Evolutionary conservation across 2,329 filamentous ascomycete species (phyloP).

Genomic region (Samsoniella hepiali): DNA sequence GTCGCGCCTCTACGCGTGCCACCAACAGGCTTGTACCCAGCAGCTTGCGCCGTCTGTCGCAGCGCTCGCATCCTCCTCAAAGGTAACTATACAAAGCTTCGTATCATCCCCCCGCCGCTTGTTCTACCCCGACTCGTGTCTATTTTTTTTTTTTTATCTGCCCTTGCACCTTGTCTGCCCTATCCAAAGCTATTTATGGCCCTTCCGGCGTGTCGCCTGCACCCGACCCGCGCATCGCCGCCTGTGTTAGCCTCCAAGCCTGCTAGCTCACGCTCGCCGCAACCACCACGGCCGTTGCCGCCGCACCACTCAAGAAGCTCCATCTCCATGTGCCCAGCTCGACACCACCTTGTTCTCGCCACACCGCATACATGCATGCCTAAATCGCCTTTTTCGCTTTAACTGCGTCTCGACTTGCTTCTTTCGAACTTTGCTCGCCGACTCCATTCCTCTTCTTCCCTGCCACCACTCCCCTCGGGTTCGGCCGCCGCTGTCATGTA

Average conservation of each 20-base stretch:
- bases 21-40: slow-evolving; percentile 4
- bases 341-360: slow-evolving; percentile 16
- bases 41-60: slow-evolving; percentile 14
- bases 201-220: background rate
- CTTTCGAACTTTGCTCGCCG: slow-evolving; percentile 3
- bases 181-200: background rate
- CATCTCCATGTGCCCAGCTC: slow-evolving; percentile 20
- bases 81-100: slow-evolving; percentile 14
- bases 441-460: slow-evolving; percentile 17
- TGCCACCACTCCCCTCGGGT: slow-evolving; percentile 23
- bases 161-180: background rate
- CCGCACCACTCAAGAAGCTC: slow-evolving; percentile 18
- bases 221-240: slow-evolving; percentile 4
- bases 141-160: background rate
- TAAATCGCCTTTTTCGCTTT: slow-evolving; percentile 5
- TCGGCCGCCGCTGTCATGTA: slow-evolving; percentile 33
- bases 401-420: slow-evolving; percentile 9
- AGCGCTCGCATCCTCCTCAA: background rate
- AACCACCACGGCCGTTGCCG: slow-evolving; percentile 17
- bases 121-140: background rate
- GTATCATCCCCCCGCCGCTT: slow-evolving; percentile 2
- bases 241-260: slow-evolving; percentile 1
- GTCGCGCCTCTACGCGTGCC: slow-evolving; percentile 13
- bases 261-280: slow-evolving; percentile 11
- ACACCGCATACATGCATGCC: slow-evolving; percentile 18